These are phyloP conservation scores for Rhizopogon vesiculosus DNA, from an alignment of 768 basidiomycete genomes.

Conservation along the genomic window DNA sequence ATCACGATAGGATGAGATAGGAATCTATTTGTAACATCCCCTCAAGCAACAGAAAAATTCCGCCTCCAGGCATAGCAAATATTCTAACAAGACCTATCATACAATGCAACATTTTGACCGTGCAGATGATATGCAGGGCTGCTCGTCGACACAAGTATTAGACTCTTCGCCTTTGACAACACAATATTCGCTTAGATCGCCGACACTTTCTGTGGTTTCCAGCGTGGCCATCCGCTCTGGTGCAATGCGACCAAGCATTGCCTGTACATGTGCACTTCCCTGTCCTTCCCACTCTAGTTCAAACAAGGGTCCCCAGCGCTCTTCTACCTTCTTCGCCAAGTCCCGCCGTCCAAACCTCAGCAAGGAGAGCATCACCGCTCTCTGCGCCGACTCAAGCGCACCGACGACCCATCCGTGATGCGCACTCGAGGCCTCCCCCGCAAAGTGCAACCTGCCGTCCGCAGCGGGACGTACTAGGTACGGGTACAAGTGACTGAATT, in stretches of 20 bases:
- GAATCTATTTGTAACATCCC: neutral
- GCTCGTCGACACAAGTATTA: neutral
- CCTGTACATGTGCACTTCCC: neutral
- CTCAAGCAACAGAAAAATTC: neutral
- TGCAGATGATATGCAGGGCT: too few species aligned
- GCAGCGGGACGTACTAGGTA: too few species aligned
- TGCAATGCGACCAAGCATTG: neutral
- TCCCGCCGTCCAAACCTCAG: neutral
- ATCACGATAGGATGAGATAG: too few species aligned
- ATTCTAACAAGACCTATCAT: neutral
- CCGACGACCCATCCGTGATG: too few species aligned
- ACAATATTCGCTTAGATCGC: neutral
- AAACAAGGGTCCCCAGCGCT: too few species aligned
- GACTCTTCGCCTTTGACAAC: neutral
- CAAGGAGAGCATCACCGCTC: neutral
- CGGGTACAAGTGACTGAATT: too few species aligned
- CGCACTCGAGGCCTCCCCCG: too few species aligned
- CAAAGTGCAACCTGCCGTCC: too few species aligned
- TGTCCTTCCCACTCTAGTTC: too few species aligned
- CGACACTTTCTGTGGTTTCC: neutral
- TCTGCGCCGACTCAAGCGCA: too few species aligned
- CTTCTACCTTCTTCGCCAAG: too few species aligned
- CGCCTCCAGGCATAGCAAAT: too few species aligned
- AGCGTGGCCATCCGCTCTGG: neutral
- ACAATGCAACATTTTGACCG: neutral